These are phyloP conservation scores for Harringtonia aguacate DNA, from an alignment of 2,329 filamentous ascomycete genomes.

Conservation along the genomic window DNA sequence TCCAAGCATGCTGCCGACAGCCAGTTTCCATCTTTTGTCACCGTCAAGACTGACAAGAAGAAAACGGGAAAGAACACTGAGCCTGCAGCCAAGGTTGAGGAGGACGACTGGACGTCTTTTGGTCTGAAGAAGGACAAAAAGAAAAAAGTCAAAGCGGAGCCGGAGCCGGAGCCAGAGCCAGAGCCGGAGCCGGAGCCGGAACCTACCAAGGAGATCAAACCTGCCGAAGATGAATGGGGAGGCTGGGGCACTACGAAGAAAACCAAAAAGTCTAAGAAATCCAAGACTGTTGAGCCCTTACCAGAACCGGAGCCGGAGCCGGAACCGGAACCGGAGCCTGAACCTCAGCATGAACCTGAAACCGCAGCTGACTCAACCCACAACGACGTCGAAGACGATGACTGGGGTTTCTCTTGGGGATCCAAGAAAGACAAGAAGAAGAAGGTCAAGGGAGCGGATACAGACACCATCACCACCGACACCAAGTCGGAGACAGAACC, in stretches of 20 bases:
- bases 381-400: neutral
- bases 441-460: neutral
- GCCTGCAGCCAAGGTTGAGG: slow-evolving; percentile 3
- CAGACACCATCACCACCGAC: neutral
- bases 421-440: slow-evolving; percentile 10
- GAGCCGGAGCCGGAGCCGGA: slow-evolving; percentile 1
- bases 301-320: slow-evolving; percentile 1
- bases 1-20: slow-evolving; percentile 8
- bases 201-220: slow-evolving; percentile 1
- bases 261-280: neutral
- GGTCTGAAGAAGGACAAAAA: slow-evolving; percentile 27
- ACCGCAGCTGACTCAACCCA: neutral
- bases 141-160: slow-evolving; percentile 2
- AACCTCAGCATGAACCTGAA: slow-evolving; percentile 2
- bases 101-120: neutral
- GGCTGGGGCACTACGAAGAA: neutral
- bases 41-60: slow-evolving; percentile 29
- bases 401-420: slow-evolving; percentile 18
- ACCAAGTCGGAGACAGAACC: neutral
- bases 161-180: slow-evolving; percentile 1
- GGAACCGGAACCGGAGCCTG: slow-evolving; percentile 7
- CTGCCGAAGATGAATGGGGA: neutral
- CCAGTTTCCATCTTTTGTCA: slow-evolving; percentile 17
- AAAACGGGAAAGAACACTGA: slow-evolving; percentile 10
- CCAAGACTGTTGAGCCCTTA: neutral